Percentiles rank a stretch among this genome's conserved stretches.
Conservation (phyloP, 2,329 filamentous ascomycete species). For the Penicillium expansum region DNA sequence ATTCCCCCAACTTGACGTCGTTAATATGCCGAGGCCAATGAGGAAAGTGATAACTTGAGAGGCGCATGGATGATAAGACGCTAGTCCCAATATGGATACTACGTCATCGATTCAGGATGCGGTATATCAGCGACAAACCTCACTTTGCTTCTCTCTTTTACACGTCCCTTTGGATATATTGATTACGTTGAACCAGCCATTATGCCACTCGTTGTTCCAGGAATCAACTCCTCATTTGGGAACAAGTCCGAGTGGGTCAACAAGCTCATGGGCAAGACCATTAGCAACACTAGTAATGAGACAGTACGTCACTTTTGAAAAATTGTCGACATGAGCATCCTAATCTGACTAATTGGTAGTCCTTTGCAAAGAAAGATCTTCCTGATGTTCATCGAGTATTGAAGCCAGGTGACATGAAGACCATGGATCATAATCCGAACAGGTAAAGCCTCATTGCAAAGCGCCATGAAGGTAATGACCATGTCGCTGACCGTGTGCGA, state of each 20-base stretch:
- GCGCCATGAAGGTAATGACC: not conserved
- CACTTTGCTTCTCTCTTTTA: not conserved
- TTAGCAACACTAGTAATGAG: conserved; percentile 40
- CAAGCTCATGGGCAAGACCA: conserved; percentile 48
- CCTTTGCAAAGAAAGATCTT: conserved; percentile 48
- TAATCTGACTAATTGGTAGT: conserved; percentile 24
- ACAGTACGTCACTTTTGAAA: conserved; percentile 25
- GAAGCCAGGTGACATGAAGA: conserved; percentile 38
- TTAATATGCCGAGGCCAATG: not conserved
- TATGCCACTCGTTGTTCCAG: conserved; percentile 51
- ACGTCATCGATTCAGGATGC: conserved; percentile 4
- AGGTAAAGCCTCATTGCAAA: conserved; percentile 31
- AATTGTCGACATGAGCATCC: not conserved
- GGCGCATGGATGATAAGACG: not conserved
- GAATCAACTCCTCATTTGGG: conserved; percentile 36
- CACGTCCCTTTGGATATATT: not conserved
- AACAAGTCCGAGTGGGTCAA: conserved; percentile 43
- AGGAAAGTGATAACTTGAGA: not conserved
- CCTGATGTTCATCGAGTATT: conserved; percentile 46
- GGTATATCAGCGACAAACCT: not conserved
- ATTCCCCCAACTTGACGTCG: not conserved
- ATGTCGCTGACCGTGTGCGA: conserved; percentile 7
- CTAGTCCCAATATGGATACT: not conserved
- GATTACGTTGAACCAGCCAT: not conserved
- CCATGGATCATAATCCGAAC: conserved; percentile 44